Percentiles rank a stretch among this genome's conserved stretches.
Evolutionary conservation across 2,329 filamentous ascomycete genomes (phyloP).

Genomic region (Aspergillus brunneoviolaceus): DNA sequence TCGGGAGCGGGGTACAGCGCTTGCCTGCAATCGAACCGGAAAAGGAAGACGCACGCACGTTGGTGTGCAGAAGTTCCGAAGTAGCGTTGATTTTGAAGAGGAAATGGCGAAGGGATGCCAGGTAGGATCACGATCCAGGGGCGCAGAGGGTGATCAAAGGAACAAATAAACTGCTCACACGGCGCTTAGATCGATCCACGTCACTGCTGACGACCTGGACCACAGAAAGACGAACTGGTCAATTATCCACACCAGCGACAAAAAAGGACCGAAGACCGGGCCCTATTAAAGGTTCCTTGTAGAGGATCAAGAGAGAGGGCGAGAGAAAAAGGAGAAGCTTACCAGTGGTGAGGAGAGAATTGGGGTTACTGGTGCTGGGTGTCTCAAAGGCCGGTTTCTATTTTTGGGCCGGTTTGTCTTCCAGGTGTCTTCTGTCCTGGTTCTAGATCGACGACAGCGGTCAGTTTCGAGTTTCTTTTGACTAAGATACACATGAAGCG

Average conservation of each 20-base stretch:
- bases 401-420: conserved; percentile 15
- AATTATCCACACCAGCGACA: neutral
- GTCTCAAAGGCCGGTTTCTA: conserved; percentile 20
- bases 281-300: neutral
- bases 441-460: neutral
- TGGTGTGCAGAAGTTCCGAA: conserved; percentile 1
- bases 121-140: neutral
- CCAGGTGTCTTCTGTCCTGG: neutral
- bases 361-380: conserved; percentile 6
- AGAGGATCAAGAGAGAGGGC: neutral
- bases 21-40: conserved; percentile 12
- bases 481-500: neutral
- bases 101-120: neutral
- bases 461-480: conserved; percentile 6
- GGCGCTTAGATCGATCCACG: neutral
- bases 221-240: neutral
- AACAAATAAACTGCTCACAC: neutral
- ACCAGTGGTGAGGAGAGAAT: conserved; percentile 9
- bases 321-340: conserved; percentile 11
- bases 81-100: neutral
- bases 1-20: conserved; percentile 20
- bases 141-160: neutral
- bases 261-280: neutral
- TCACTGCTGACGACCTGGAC: neutral
- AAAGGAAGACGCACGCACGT: conserved; percentile 10